These are phyloP conservation scores for Angomonas deanei DNA, from an alignment of 208 protist species.

Conservation along the genomic window DNA sequence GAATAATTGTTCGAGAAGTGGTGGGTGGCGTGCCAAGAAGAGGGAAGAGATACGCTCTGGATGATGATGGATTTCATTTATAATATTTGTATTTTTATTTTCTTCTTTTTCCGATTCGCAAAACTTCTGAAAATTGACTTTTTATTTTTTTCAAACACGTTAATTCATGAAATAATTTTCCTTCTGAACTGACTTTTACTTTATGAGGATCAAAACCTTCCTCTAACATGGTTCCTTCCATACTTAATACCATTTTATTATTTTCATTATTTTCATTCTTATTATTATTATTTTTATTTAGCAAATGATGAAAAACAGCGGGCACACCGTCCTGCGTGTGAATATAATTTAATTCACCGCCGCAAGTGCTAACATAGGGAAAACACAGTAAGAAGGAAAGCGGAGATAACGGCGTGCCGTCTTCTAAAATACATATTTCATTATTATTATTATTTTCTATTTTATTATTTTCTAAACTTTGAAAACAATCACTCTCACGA, in stretches of 20 bases:
- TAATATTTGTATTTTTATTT: neutral
- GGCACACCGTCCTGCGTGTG: constrained; percentile 26
- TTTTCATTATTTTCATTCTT: neutral
- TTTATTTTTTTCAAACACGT: neutral
- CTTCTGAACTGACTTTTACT: neutral
- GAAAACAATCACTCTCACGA: neutral
- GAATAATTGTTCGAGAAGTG: neutral
- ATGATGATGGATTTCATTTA: neutral
- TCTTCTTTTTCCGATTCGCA: too few species aligned
- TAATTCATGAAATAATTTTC: neutral
- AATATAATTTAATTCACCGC: constrained; percentile 30
- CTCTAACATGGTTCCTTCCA: neutral
- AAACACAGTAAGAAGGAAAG: constrained; percentile 20
- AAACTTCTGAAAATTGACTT: too few species aligned
- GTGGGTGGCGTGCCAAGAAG: neutral
- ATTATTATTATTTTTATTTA: neutral
- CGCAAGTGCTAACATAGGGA: constrained; percentile 30
- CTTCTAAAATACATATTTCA: constrained; percentile 11
- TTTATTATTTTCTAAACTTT: too few species aligned
- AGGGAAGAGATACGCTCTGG: neutral
- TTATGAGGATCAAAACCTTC: neutral
- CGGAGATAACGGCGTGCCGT: constrained; percentile 10
- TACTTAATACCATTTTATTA: neutral
- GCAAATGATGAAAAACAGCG: constrained; percentile 23
- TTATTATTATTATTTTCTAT: too few species aligned